Percentiles rank a stretch among this genome's conserved stretches.
Evolutionary conservation across 345 rosid genomes (phyloP).

Genomic region (Gossypium longicalyx): DNA sequence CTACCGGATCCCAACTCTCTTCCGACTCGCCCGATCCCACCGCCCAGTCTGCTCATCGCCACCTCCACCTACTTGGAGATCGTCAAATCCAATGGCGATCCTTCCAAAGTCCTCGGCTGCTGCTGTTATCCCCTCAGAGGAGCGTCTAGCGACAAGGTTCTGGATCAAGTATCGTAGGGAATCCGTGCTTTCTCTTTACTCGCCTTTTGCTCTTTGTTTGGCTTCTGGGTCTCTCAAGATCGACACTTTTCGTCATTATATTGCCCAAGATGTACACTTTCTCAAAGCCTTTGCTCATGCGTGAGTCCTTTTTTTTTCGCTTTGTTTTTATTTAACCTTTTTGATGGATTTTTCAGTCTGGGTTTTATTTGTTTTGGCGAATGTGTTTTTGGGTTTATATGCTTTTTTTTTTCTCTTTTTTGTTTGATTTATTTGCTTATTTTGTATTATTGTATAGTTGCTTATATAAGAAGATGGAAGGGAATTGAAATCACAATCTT

Average conservation of each 20-base stretch:
- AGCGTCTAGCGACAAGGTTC: constrained; percentile 51
- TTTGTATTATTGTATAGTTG: neutral
- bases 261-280: constrained; percentile 79
- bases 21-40: constrained; percentile 19
- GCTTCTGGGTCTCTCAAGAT: constrained; percentile 77
- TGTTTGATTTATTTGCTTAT: neutral
- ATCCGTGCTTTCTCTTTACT: constrained; percentile 58
- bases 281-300: constrained; percentile 87
- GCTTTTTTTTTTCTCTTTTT: neutral
- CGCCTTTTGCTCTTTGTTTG: constrained; percentile 66
- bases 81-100: constrained; percentile 36
- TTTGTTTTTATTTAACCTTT: neutral
- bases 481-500: neutral
- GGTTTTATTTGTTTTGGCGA: constrained; percentile 6
- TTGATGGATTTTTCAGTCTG: neutral
- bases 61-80: constrained; percentile 28
- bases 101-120: constrained; percentile 25
- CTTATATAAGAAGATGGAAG: neutral
- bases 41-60: constrained; percentile 20
- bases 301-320: constrained; percentile 41
- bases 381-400: neutral
- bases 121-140: constrained; percentile 31
- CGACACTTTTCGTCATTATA: constrained; percentile 66
- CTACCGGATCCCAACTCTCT: constrained; percentile 27
- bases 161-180: constrained; percentile 76